Conservation (phyloP, 2,329 filamentous ascomycete species). For the Fusarium piperis region DNA sequence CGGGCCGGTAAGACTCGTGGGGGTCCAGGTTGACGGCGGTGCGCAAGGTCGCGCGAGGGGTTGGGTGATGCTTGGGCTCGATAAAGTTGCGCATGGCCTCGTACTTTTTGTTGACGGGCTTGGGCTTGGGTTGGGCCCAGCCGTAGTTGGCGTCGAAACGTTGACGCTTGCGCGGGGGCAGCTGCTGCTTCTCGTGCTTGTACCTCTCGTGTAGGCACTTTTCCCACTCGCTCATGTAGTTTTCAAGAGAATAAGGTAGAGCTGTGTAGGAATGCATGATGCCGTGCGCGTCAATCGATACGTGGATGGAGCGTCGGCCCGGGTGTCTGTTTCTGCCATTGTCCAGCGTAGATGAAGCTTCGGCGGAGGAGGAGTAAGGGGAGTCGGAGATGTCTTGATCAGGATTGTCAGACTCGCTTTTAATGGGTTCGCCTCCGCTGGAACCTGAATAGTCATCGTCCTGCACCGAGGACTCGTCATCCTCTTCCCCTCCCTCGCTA, state of each 20-base stretch:
- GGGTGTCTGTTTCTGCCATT: not conserved
- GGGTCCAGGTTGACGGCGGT: not conserved
- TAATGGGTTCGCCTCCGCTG: not conserved
- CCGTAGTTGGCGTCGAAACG: not conserved
- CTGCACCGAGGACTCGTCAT: not conserved
- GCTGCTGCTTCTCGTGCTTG: not conserved
- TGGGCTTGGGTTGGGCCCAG: not conserved
- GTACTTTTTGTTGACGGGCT: constrained; percentile 16
- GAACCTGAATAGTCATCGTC: not conserved
- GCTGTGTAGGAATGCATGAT: not conserved
- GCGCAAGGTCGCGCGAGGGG: not conserved
- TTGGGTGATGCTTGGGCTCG: not conserved
- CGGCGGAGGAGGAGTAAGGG: not conserved
- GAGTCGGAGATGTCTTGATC: not conserved
- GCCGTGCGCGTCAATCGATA: not conserved
- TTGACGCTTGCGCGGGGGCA: not conserved
- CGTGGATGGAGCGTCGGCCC: not conserved
- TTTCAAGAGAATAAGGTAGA: constrained; percentile 19
- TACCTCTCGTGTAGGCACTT: not conserved
- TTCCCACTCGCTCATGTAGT: constrained; percentile 15
- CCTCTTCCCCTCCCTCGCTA: not conserved
- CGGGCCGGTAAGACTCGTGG: constrained; percentile 11
- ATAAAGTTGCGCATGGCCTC: constrained; percentile 13
- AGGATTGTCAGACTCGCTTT: not conserved
- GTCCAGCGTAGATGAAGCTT: constrained; percentile 18